Percentiles rank a stretch among this genome's conserved stretches.
These are phyloP conservation scores for Colletotrichum tropicale DNA, from an alignment of 2,329 filamentous ascomycete species.

Conservation along the genomic window DNA sequence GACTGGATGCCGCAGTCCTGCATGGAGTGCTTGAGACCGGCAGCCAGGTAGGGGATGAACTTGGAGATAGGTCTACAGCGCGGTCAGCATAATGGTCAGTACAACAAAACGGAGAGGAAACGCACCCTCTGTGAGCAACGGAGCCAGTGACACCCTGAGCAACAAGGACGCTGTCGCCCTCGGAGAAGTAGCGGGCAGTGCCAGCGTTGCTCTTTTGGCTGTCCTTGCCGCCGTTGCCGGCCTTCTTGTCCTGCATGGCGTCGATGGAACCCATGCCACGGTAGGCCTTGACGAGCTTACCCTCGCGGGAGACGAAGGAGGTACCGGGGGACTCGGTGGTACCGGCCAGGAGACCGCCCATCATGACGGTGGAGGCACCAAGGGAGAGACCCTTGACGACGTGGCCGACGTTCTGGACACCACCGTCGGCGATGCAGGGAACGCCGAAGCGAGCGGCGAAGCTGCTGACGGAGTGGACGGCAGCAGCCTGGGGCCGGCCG, in stretches of 20 bases:
- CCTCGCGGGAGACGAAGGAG: constrained; percentile 94
- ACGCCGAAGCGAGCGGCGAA: constrained; percentile 95
- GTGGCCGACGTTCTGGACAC: constrained; percentile 97
- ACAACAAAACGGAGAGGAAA: constrained; percentile 14
- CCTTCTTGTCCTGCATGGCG: constrained; percentile 99
- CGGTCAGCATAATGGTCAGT: constrained; percentile 31
- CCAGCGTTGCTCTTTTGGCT: constrained; percentile 87
- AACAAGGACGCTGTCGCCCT: constrained; percentile 92
- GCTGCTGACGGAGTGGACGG: constrained; percentile 86
- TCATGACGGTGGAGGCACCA: constrained; percentile 96
- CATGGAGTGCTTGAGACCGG: constrained; percentile 95
- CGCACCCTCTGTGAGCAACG: constrained; percentile 75
- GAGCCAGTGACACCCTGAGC: constrained; percentile 94
- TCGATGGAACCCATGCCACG: constrained; percentile 99
- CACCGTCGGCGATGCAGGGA: constrained; percentile 96
- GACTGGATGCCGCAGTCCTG: constrained; percentile 93
- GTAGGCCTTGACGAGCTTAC: constrained; percentile 98
- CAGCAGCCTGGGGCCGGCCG: constrained; percentile 91
- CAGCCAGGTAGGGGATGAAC: constrained; percentile 94
- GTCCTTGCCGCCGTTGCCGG: constrained; percentile 74
- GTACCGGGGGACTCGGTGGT: constrained; percentile 97
- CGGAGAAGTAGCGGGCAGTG: constrained; percentile 97
- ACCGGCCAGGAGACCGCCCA: constrained; percentile 96
- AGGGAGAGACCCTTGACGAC: constrained; percentile 98
- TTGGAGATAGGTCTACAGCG: constrained; percentile 76